Conservation (phyloP, 257 asterid genomes). For the Petunia axillaris region DNA sequence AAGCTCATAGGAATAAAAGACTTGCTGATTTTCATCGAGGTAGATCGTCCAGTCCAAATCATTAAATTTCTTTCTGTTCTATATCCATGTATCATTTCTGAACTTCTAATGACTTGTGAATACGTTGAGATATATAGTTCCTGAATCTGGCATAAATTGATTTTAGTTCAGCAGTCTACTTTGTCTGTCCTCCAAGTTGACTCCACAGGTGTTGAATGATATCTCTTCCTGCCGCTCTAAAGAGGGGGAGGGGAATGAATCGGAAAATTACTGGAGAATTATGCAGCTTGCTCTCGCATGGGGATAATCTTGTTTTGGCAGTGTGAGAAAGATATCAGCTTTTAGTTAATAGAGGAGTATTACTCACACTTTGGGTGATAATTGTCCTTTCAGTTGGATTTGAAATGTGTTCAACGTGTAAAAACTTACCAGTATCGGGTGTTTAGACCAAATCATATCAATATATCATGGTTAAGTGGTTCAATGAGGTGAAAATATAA, state of each 20-base stretch:
- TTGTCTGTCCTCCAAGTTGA: neutral
- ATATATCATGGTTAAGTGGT: too few relatives aligned
- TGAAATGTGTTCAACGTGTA: neutral
- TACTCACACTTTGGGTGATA: neutral
- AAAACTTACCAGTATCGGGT: too few relatives aligned
- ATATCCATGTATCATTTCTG: conserved; percentile 16
- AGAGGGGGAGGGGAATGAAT: neutral
- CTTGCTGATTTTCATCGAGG: conserved; percentile 4
- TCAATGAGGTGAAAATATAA: too few relatives aligned
- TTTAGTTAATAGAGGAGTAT: neutral
- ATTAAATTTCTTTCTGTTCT: neutral
- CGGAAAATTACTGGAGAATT: neutral
- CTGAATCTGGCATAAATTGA: neutral
- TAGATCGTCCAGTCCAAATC: conserved; percentile 8
- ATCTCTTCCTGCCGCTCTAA: neutral
- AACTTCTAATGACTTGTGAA: conserved; percentile 8
- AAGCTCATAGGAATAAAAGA: neutral
- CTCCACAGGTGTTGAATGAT: neutral
- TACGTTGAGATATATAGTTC: conserved; percentile 1
- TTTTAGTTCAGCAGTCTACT: neutral
- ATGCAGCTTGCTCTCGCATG: neutral
- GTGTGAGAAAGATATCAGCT: neutral
- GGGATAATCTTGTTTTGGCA: neutral
- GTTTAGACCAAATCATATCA: too few relatives aligned
- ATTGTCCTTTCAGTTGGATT: neutral